Evolutionary conservation across 352 stramenopile species (phyloP).

Genomic region (Hyaloperonospora brassicae): DNA sequence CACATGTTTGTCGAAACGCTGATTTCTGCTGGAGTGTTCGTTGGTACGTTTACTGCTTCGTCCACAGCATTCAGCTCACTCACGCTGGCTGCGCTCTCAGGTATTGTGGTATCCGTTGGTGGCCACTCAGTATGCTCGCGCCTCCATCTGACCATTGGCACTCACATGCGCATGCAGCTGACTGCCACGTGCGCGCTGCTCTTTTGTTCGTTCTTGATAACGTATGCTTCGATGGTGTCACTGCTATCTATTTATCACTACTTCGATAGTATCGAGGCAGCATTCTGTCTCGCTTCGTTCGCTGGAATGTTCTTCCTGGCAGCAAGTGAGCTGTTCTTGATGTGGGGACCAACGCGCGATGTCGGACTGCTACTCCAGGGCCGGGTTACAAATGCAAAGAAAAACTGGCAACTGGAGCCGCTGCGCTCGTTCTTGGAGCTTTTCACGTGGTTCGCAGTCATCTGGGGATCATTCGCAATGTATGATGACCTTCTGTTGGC

Average conservation of each 20-base stretch:
- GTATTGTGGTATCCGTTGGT: slow-evolving; percentile 66
- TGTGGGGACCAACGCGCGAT: slow-evolving; percentile 71
- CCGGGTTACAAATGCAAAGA: slow-evolving; percentile 63
- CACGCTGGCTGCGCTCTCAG: slow-evolving; percentile 60
- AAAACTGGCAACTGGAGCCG: slow-evolving; percentile 70
- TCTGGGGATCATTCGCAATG: slow-evolving; percentile 71
- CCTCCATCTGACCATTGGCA: slow-evolving; percentile 49
- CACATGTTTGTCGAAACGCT: slow-evolving; percentile 67
- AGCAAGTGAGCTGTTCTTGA: slow-evolving; percentile 70
- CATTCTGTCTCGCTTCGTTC: slow-evolving; percentile 73
- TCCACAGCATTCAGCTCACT: slow-evolving; percentile 70
- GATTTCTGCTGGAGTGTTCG: slow-evolving; percentile 66
- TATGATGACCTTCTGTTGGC: slow-evolving; percentile 74
- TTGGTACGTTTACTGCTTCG: slow-evolving; percentile 62
- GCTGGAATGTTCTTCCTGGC: slow-evolving; percentile 74
- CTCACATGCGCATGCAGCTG: slow-evolving; percentile 43
- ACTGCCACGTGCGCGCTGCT: slow-evolving; percentile 68
- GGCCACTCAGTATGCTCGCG: slow-evolving; percentile 60
- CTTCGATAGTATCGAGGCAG: slow-evolving; percentile 79
- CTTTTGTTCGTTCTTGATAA: slow-evolving; percentile 66
- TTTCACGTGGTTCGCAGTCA: slow-evolving; percentile 77
- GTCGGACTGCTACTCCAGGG: slow-evolving; percentile 67
- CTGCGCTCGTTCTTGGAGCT: slow-evolving; percentile 76
- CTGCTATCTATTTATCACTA: slow-evolving; percentile 79
- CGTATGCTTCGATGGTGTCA: slow-evolving; percentile 59